Evolutionary conservation across 345 rosid species (phyloP), one percentile per base, ranked within the genome.

Genomic region (Sisymbrium irio): DNA sequence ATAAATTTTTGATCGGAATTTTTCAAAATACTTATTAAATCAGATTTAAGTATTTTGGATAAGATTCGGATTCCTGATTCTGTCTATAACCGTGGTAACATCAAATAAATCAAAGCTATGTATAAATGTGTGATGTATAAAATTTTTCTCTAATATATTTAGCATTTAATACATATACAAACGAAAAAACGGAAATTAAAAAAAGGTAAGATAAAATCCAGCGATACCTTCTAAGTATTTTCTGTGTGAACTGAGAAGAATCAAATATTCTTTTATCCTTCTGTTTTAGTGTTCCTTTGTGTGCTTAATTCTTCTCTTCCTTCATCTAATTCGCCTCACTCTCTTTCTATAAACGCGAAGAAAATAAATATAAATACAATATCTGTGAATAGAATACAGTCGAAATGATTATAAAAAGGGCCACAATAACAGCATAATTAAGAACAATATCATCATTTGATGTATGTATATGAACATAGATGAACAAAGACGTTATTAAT

Each of bases 191-290:
- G 35, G 7, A 56, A 18, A 60, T 18, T 45, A 19, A 60, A 25
- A 73, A 27, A 35, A 10, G 71, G 51, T 74, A 22, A 41, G 44
- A 73, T 65, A 58, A 33, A 49, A 66, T 57, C 53, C 17, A 67
- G 15, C 0, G 15, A 11, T 60, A 75, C 73, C 73, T 67, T 42
- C 22, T 10, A 6, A 28, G 14, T 60, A 6, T 62, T 62, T n/a
- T 51, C n/a, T 51, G 17, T 22, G 10, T 45, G 27, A 36, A 47
- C 12, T 12, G 19, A 11, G 7, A 61, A 63, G 27, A 53, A 62
- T 39, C 53, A 47, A 27, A 69, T 20, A 7, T 20, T 42, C 17
- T 6, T 67, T 15, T 40, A 32, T 32, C 39, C 42, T 53, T 20
- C 4, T 6, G 59, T 14, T 27, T 67, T 39, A 39, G 41, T 27